Conservation (phyloP, 805 yeast species). For the Candida multigemmis region DNA sequence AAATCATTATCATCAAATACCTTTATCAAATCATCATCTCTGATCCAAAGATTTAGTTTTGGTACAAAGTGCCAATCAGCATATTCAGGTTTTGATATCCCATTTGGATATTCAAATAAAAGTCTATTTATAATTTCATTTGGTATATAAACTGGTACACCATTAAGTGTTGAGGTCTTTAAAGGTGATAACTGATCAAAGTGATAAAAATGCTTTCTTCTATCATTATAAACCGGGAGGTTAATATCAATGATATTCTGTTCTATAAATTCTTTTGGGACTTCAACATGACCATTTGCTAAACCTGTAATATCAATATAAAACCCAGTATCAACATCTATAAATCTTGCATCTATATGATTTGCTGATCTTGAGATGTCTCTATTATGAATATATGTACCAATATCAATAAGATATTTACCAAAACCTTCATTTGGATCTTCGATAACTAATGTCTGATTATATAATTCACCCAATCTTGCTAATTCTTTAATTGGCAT, state of each 20-base stretch:
- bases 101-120: constrained; percentile 10
- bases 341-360: constrained; percentile 39
- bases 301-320: constrained; percentile 52
- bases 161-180: constrained; percentile 44
- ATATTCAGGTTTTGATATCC: constrained; percentile 11
- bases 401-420: constrained; percentile 20
- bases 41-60: constrained; percentile 9
- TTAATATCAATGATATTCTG: constrained; percentile 5
- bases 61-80: constrained; percentile 14
- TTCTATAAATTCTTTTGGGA: constrained; percentile 11
- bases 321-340: constrained; percentile 50
- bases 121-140: constrained; percentile 13
- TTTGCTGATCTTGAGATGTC: constrained; percentile 15
- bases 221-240: constrained; percentile 31
- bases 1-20: constrained; percentile 8
- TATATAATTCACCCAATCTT: constrained; percentile 15
- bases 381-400: constrained; percentile 22
- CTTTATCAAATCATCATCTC: constrained; percentile 3
- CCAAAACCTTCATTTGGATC: constrained; percentile 23
- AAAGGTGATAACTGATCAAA: constrained; percentile 48
- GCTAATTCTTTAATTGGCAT: constrained; percentile 20
- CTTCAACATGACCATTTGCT: constrained; percentile 11
- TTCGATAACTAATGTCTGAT: constrained; percentile 21
- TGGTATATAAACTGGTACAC: constrained; percentile 27
- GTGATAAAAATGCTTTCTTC: constrained; percentile 51